Evolutionary conservation across 441 rosid genomes (phyloP), one percentile per base, ranked within the genome.

Genomic region (Lepidium campestre): DNA sequence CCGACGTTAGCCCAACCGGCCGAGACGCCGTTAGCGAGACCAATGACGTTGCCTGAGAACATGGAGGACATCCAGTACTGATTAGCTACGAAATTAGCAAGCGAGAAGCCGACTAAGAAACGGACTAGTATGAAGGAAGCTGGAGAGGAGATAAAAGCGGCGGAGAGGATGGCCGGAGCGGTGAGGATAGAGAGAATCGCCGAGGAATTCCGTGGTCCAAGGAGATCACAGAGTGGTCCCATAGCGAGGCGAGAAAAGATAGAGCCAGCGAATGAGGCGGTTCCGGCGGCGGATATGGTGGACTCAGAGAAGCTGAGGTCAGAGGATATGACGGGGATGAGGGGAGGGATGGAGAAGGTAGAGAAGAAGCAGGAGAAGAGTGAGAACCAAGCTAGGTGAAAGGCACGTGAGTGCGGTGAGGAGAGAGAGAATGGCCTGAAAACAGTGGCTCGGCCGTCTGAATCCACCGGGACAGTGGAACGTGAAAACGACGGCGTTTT

Each of bases 41-140:
- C 96, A 11, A 89, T 85, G 27, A 89, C 82, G 53, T 65, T 61
- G 2, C 75, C 74, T n/a, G 98, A 81, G 78, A 89, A 91, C 89
- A 91, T 83, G 50, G 93, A 91, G 67, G 82, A 81, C 92, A 91
- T 89, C 96, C 98, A 91, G 73, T 81, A 89, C 78, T 91, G 98
- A 68, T 83, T 89, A 2, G 91, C 85, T 1, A 91, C 94, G 45
- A 91, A 91, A 70, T 87, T 91, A 20, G 91, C 93, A 2, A 91
- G 65, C 0, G 78, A 89, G 75, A 89, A 86, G 2, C 94, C 93
- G 0, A 85, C 76, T 35, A 87, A 80, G 67, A 91, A 87, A 9
- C 94, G 83, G 46, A 83, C 44, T 37, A 85, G 73, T 40, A 89
- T 69, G 73, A 91, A 91, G 4, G 85, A 75, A 10, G 72, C 7